Evolutionary conservation across 2,329 filamentous ascomycete species (phyloP).

Genomic region (Zopfia rhizophila): DNA sequence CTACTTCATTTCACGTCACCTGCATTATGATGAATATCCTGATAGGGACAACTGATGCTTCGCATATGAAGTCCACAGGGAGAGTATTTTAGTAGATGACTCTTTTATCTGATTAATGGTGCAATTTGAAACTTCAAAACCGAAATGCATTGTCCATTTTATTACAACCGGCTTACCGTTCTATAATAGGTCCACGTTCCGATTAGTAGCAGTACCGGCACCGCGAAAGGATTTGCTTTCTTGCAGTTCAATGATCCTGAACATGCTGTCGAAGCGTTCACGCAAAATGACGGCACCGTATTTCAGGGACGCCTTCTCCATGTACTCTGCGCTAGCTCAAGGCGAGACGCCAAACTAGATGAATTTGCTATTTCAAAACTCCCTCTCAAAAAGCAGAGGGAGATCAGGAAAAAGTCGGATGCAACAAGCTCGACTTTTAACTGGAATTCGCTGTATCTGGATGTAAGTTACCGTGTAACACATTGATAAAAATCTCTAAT

Average conservation of each 20-base stretch:
- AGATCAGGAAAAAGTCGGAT: conserved; percentile 85
- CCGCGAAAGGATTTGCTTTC: conserved; percentile 90
- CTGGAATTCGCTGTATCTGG: conserved; percentile 99
- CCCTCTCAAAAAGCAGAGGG: conserved; percentile 92
- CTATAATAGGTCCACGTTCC: conserved; percentile 82
- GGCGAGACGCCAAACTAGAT: conserved; percentile 83
- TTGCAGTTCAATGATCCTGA: conserved; percentile 79
- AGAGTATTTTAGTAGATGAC: conserved; percentile 99
- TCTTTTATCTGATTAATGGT: conserved; percentile 81
- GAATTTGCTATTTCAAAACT: conserved; percentile 91
- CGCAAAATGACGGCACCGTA: conserved; percentile 80
- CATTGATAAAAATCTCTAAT: not conserved
- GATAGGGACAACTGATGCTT: conserved; percentile 99
- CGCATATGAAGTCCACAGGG: conserved; percentile 91
- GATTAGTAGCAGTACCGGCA: conserved; percentile 73
- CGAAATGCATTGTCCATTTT: conserved; percentile 40
- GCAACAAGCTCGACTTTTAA: conserved; percentile 84
- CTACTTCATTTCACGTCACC: conserved; percentile 32
- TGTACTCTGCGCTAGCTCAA: conserved; percentile 84
- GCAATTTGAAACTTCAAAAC: conserved; percentile 33
- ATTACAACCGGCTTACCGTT: conserved; percentile 54
- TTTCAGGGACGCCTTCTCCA: conserved; percentile 95
- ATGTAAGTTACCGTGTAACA: conserved; percentile 60
- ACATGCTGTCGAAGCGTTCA: conserved; percentile 81
- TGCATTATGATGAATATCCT: conserved; percentile 85